Evolutionary conservation across 441 rosid genomes (phyloP).

Genomic region (Brassica balearica): DNA sequence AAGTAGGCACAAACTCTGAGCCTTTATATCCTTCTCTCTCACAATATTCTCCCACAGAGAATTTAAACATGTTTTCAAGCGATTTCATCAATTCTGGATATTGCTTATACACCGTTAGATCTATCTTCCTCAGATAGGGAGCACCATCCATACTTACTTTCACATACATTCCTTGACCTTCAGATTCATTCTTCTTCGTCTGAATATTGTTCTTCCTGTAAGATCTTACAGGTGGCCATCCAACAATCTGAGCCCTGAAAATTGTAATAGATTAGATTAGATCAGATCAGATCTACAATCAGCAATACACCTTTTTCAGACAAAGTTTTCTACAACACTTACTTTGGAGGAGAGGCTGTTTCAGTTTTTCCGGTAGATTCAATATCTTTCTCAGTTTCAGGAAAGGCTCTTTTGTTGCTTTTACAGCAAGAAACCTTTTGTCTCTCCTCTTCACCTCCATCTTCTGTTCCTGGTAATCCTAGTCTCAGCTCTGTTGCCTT

Average conservation of each 20-base stretch:
- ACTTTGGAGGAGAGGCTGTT: conserved; percentile 58
- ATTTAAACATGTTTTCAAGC: conserved; percentile 82
- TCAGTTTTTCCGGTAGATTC: conserved; percentile 43
- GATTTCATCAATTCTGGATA: conserved; percentile 73
- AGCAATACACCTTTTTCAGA: background rate
- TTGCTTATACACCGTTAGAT: conserved; percentile 66
- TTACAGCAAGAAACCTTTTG: conserved; percentile 30
- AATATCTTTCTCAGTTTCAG: conserved; percentile 42
- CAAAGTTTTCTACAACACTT: conserved; percentile 31
- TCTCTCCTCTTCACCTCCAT: conserved; percentile 36
- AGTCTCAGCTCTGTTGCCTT: conserved; percentile 69
- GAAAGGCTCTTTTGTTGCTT: conserved; percentile 55
- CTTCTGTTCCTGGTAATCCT: conserved; percentile 63
- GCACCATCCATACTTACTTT: conserved; percentile 52
- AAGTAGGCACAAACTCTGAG: conserved; percentile 87
- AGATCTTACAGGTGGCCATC: conserved; percentile 93
- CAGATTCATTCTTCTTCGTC: conserved; percentile 60
- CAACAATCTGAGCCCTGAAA: conserved; percentile 79
- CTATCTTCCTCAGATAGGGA: conserved; percentile 88
- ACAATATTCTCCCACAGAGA: conserved; percentile 60
- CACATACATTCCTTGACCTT: conserved; percentile 65
- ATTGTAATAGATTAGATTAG: background rate
- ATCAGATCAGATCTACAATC: conserved; percentile 18
- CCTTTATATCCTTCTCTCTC: conserved; percentile 92
- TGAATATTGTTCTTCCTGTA: conserved; percentile 74